Percentiles rank a stretch among this genome's conserved stretches.
These are phyloP conservation scores for Blastomyces parvus DNA, from an alignment of 2,329 filamentous ascomycete species.

Conservation along the genomic window DNA sequence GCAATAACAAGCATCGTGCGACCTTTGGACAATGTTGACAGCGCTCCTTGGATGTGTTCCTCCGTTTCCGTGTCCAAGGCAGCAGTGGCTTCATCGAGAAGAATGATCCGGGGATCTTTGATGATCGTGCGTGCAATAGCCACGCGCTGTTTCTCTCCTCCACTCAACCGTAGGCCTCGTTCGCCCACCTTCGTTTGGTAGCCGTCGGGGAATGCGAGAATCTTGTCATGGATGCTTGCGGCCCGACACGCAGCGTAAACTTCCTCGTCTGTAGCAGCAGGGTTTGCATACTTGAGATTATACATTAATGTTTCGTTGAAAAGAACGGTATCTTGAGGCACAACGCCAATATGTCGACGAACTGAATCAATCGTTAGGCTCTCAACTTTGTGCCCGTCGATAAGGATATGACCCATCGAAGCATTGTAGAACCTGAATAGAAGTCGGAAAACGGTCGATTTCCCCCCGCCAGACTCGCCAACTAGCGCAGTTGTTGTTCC, in stretches of 20 bases:
- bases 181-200: conserved; percentile 89
- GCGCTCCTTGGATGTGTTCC: conserved; percentile 80
- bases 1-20: conserved; percentile 94
- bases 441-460: conserved; percentile 90
- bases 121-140: conserved; percentile 88
- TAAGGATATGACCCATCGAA: conserved; percentile 64
- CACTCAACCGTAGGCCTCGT: conserved; percentile 74
- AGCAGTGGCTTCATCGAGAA: conserved; percentile 82
- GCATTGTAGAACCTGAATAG: conserved; percentile 96
- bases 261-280: conserved; percentile 67
- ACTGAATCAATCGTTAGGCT: conserved; percentile 90
- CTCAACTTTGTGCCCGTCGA: conserved; percentile 77
- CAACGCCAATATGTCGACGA: conserved; percentile 81
- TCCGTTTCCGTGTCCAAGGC: conserved; percentile 87
- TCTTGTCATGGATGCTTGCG: conserved; percentile 87
- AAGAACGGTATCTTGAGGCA: conserved; percentile 89
- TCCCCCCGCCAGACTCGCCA: conserved; percentile 91
- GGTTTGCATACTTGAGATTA: conserved; percentile 83
- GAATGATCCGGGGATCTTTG: conserved; percentile 83
- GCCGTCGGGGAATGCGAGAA: conserved; percentile 75
- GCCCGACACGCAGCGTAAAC: conserved; percentile 73
- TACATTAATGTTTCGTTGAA: conserved; percentile 96
- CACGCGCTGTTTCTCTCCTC: conserved; percentile 87
- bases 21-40: conserved; percentile 70
- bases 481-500: conserved; percentile 94